These are phyloP conservation scores for Populus pruinosa DNA, from an alignment of 345 rosid genomes.

Conservation along the genomic window DNA sequence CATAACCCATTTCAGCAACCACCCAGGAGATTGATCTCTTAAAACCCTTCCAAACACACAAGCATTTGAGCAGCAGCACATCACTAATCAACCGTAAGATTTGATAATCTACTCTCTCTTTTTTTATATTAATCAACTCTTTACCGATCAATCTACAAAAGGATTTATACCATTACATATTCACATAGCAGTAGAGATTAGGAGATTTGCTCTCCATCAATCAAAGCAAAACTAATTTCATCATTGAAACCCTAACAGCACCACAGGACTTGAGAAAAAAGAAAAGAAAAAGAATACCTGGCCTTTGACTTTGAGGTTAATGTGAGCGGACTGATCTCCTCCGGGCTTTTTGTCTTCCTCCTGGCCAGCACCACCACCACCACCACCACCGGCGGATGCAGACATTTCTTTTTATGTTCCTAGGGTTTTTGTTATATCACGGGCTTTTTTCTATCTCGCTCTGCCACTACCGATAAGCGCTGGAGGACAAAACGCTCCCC, in stretches of 20 bases:
- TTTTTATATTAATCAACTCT: too few species aligned
- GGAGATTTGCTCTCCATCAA: background rate
- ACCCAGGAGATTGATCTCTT: too few species aligned
- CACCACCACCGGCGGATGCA: constrained; percentile 33
- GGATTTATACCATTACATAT: too few species aligned
- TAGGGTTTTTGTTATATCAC: background rate
- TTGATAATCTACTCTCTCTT: too few species aligned
- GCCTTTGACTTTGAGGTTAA: constrained; percentile 76
- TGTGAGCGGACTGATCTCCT: constrained; percentile 51
- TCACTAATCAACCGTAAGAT: too few species aligned
- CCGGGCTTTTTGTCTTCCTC: constrained; percentile 71
- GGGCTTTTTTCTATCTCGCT: background rate
- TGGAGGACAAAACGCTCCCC: background rate
- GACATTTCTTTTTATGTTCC: constrained; percentile 33
- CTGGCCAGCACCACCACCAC: constrained; percentile 29
- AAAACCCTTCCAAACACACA: too few species aligned
- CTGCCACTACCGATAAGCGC: background rate
- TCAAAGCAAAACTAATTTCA: background rate
- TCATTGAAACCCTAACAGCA: background rate
- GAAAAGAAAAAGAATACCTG: constrained; percentile 39
- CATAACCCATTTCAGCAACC: too few species aligned
- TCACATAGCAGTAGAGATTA: too few species aligned
- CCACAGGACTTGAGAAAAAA: background rate
- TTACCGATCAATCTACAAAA: too few species aligned
- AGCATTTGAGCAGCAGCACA: too few species aligned